Percentiles rank a stretch among this genome's conserved stretches.
These are phyloP conservation scores for Moricandia arvensis DNA, from an alignment of 345 rosid species.

Conservation along the genomic window DNA sequence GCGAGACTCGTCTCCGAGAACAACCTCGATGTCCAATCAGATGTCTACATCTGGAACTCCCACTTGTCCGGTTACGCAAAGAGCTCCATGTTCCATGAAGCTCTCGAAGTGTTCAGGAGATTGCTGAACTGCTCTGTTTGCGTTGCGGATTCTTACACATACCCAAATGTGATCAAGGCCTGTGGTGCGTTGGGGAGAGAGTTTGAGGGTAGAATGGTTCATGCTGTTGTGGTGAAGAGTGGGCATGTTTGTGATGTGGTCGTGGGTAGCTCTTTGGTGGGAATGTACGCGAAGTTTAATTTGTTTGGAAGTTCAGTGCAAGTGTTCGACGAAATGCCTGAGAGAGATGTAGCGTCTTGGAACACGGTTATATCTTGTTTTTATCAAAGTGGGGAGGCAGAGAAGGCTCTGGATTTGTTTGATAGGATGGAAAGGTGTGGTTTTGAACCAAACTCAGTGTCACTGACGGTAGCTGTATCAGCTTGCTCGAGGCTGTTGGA, in stretches of 20 bases:
- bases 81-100: conserved; percentile 52
- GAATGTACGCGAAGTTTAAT: conserved; percentile 56
- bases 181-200: conserved; percentile 53
- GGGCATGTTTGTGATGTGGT: conserved; percentile 55
- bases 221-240: conserved; percentile 52
- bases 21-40: conserved; percentile 35
- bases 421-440: conserved; percentile 53
- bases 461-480: conserved; percentile 52
- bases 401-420: conserved; percentile 54
- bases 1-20: conserved; percentile 49
- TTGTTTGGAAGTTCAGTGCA: conserved; percentile 37
- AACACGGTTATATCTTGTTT: conserved; percentile 65
- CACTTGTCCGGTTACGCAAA: conserved; percentile 53
- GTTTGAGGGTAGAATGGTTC: conserved; percentile 49
- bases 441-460: conserved; percentile 59
- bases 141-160: conserved; percentile 57
- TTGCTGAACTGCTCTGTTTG: conserved; percentile 40
- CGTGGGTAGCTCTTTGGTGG: conserved; percentile 52
- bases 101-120: conserved; percentile 46
- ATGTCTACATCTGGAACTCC: conserved; percentile 62
- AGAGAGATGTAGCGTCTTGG: conserved; percentile 70
- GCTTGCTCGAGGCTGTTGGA: conserved; percentile 59
- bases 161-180: conserved; percentile 63
- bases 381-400: conserved; percentile 62
- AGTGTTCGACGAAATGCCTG: conserved; percentile 70